Conservation (phyloP, 345 rosid genomes). For the Limnanthes douglasii region DNA sequence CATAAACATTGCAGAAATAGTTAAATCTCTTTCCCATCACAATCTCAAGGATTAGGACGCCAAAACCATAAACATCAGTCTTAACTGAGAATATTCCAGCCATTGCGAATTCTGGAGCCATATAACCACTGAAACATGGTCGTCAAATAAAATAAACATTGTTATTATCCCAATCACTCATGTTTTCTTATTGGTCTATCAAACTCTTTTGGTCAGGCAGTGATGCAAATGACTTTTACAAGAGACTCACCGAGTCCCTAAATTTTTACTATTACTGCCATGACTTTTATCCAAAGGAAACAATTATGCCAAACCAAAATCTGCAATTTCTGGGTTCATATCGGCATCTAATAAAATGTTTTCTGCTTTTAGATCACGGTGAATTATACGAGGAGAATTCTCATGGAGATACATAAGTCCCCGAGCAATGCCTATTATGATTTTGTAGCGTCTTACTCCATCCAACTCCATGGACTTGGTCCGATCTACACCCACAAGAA, state of each 20-base stretch:
- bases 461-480: no score
- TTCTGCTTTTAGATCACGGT: slow-evolving; percentile 17
- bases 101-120: slow-evolving; percentile 18
- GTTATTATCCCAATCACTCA: neutral
- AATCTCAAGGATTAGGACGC: slow-evolving; percentile 12
- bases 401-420: no score
- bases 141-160: slow-evolving; percentile 1
- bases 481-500: no score
- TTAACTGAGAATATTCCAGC: slow-evolving; percentile 14
- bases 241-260: slow-evolving; percentile 32
- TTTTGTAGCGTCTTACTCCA: no score
- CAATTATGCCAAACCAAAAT: slow-evolving; percentile 30
- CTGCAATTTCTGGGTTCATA: slow-evolving; percentile 25
- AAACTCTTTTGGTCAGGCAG: neutral
- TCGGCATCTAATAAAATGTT: slow-evolving; percentile 27
- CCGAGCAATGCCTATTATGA: no score
- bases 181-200: neutral
- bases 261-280: slow-evolving; percentile 20
- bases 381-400: no score
- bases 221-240: neutral
- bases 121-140: slow-evolving; percentile 10
- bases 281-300: slow-evolving; percentile 18
- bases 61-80: slow-evolving; percentile 17
- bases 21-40: slow-evolving; percentile 10
- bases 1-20: neutral